Base-by-base conservation (phyloP, 2,329 filamentous ascomycete species). In the Exserohilum rostratum region DNA sequence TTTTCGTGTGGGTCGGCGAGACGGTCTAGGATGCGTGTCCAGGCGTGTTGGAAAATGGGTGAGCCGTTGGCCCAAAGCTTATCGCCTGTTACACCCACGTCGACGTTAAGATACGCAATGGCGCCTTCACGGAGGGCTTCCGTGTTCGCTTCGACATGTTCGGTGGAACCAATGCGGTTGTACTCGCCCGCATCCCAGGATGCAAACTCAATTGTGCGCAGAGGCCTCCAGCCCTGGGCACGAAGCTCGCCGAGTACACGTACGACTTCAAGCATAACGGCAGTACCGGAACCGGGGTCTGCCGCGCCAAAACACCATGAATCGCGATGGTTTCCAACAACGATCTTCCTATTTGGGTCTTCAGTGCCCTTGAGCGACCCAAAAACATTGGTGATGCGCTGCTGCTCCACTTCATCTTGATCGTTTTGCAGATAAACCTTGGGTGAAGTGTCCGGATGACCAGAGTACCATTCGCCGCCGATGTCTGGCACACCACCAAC, bases 141-240 rank as follows among this genome's bases (percentile, higher is more conserved):
- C 25, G 91, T 80, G 63, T 93, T 88, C 42, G 90, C 88, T 77
- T 99, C 95, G 40, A 99, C 95, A 68, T 90, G 93, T 74, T 99
- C 95, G 1, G 95, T 98, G 10, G 91, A 96, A 7, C 95, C 95
- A 53, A 96, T 90, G 40, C 95, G 79, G 75, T 97, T 97, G 79
- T 96, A 98, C 75, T 93, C 91, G 64, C 89, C 89, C 3, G 86
- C 95, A 73, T 99, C 95, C 95, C 95, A 99, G 30, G 91, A 96
- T 69, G 93, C 92, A 74, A 99, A 98, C 73, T 96, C 90, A 61
- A 99, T 96, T 3, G 91, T 96, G n/a, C 95, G 88, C 13, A 96
- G 81, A 1, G 95, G 95, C 22, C 90, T 85, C 95, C 95, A 99
- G 48, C 93, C 93, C 53, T 87, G 85, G 13, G 82, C 76, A 18